Percentiles rank a stretch among this genome's conserved stretches.
phyloP scores from a whole-genome alignment of 805 yeast species.

The Saccharomycopsis capsularis region DNA sequence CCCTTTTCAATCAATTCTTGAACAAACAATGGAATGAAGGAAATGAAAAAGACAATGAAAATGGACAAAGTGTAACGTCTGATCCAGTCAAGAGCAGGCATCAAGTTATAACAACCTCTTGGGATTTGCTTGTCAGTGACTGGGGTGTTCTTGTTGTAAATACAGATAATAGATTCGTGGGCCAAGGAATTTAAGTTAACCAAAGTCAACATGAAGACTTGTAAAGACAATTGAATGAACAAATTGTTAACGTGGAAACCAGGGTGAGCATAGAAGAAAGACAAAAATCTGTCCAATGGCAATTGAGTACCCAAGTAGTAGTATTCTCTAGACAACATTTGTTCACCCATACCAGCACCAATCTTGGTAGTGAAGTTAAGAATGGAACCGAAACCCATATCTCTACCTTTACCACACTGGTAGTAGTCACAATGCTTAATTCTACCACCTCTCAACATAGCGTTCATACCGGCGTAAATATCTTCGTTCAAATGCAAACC shows the following conservation, averaged over 20 bases:
- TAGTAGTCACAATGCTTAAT: constrained; percentile 93
- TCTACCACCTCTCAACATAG: constrained; percentile 81
- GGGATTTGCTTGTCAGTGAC: constrained; percentile 71
- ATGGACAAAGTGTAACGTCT: constrained; percentile 82
- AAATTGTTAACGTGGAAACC: constrained; percentile 92
- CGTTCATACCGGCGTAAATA: constrained; percentile 93
- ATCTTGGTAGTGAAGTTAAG: constrained; percentile 91
- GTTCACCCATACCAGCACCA: constrained; percentile 99
- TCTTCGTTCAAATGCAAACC: constrained; percentile 92
- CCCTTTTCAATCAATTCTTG: constrained; percentile 90
- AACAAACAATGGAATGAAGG: constrained; percentile 79
- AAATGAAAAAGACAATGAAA: constrained; percentile 86
- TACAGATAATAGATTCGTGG: constrained; percentile 65
- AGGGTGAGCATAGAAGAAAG: constrained; percentile 94
- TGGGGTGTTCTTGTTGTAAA: constrained; percentile 58
- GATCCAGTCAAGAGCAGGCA: constrained; percentile 88
- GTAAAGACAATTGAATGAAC: constrained; percentile 82
- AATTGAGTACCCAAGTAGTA: constrained; percentile 84
- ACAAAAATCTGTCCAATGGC: constrained; percentile 82
- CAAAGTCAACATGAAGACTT: constrained; percentile 72
- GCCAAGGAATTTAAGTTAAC: constrained; percentile 73
- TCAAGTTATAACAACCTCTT: constrained; percentile 75
- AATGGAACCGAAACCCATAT: constrained; percentile 87
- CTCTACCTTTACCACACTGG: constrained; percentile 97
- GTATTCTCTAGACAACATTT: constrained; percentile 84